Evolutionary conservation across 352 stramenopile species (phyloP), one percentile per base, ranked within the genome.

Genomic region (Globisporangium recalcitrans): DNA sequence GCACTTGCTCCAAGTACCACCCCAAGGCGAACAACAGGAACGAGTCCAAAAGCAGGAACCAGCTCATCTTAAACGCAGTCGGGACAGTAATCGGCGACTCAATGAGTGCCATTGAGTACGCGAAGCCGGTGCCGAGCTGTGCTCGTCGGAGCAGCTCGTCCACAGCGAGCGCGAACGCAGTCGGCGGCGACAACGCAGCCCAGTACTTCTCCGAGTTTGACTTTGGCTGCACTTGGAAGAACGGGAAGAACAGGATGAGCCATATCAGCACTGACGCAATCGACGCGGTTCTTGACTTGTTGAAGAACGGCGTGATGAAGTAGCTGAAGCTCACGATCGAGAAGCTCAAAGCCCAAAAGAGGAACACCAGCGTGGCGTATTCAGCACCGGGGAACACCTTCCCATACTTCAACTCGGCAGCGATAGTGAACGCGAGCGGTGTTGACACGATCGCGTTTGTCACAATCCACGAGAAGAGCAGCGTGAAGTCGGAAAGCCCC

Each of bases 1-100:
- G 58, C 1, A 98, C 88, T 58, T 97, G 79, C 58, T 97, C 91
- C 10, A 98, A 72, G 71, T 98, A 98, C 78, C 82, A 97, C 3
- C 85, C 92, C 1, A 98, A 52, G 0, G 78, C 26, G 16, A 87
- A 71, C 24, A 97, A 90, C 4, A 98, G 24, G 10, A 96, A 26
- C 0, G 85, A 71, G 65, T 98, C 95, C 0, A 96, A 49, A 19
- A 90, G 44, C 7, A 92, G 58, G 38, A 92, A 81, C 24, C 75
- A 67, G 58, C 69, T 82, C 80, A 92, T 90, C 3, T 59, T 47
- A 34, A 71, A 65, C 0, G 78, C 72, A 6, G 67, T 82, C 2
- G 80, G 75, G 0, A 87, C 77, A 29, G 75, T 73, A 31, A 85
- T 68, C 0, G 72, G 74, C 10, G 59, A 58, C 58, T 82, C 55